Base-by-base conservation (phyloP, 2,329 filamentous ascomycete genomes). In the Shiraia sp. region DNA sequence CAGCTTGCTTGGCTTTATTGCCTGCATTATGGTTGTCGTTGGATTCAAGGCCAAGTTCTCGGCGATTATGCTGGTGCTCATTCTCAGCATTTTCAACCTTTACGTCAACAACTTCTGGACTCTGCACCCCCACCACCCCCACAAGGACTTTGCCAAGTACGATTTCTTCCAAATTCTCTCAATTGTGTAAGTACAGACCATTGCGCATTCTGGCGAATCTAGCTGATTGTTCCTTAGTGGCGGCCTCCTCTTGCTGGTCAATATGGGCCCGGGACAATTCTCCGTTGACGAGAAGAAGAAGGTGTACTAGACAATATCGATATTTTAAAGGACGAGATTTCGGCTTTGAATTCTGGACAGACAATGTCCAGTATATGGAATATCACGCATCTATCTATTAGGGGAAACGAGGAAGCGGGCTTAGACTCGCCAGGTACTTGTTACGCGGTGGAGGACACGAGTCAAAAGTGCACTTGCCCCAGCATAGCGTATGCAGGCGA, bases 211-310 rank as follows among this genome's bases (percentile, higher is more conserved):
- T 8, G 23, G 2, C 6, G n/a, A 10, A 23, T 27, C 27, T 10
- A 28, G 42, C 60, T 66, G 60, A 65, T 36, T 28, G 38, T 10
- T 4, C 36, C 30, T 12, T 47, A 83, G 81, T 55, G 93, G 93
- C 53, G 93, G 93, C 71, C 88, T 99, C 43, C 81, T 99, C 44
- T 85, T 99, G 55, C 83, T 99, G 56, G 91, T 97, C 75, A 99
- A 99, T 83, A 96, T 93, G 82, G 93, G 93, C 49, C 93, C 93
- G 8, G 93, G 93, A 52, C 91, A 96, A 73, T 88, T 97, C 79
- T 95, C 88, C 71, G 92, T 97, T 72, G 93, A 99, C 74, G 93
- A 99, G 83, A 99, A 99, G 88, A 99, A 99, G 85, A 99, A 99
- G 82, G 93, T 99, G 59, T 99, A 99, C 78, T 99, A 81, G 53